These are phyloP conservation scores for Rhodocollybia butyracea DNA, from an alignment of 768 basidiomycete species.

Conservation along the genomic window DNA sequence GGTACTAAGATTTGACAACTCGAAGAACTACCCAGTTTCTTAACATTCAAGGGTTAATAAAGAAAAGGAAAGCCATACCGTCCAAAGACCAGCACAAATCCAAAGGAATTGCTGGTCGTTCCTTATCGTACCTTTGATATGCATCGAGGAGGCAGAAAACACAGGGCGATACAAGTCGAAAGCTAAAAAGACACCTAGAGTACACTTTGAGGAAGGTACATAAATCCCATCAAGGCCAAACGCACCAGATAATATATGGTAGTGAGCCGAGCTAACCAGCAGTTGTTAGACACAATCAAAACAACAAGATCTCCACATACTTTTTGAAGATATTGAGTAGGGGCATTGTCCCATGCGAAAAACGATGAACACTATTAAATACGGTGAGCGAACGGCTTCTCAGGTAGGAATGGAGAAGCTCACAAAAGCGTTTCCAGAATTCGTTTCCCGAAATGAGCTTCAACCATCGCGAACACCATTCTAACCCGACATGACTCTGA, in stretches of 20 bases:
- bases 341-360: conserved; percentile 96
- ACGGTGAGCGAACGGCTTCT: neutral
- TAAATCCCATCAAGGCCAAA: neutral
- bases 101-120: conserved; percentile 67
- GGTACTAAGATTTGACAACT: conserved; percentile 80
- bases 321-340: conserved; percentile 84
- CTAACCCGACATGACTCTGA: too few species aligned
- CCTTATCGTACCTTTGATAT: conserved; percentile 58
- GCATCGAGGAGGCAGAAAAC: conserved; percentile 64
- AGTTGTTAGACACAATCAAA: neutral
- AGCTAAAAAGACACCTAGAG: conserved; percentile 69
- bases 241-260: conserved; percentile 73
- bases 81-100: conserved; percentile 65
- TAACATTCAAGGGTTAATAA: neutral
- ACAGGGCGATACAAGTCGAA: conserved; percentile 78
- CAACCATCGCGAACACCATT: conserved; percentile 68
- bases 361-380: conserved; percentile 77
- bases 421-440: conserved; percentile 91
- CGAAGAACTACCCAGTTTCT: conserved; percentile 75
- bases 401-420: conserved; percentile 20
- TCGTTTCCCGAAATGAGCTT: conserved; percentile 89
- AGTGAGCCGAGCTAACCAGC: conserved; percentile 74
- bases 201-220: conserved; percentile 2
- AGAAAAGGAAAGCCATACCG: conserved; percentile 47
- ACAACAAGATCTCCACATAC: conserved; percentile 38